A percentile compares a stretch with the other conserved stretches of the same genome.
phyloP scores from a whole-genome alignment of 2,329 filamentous ascomycete genomes.

The Diaporthe caulivora region DNA sequence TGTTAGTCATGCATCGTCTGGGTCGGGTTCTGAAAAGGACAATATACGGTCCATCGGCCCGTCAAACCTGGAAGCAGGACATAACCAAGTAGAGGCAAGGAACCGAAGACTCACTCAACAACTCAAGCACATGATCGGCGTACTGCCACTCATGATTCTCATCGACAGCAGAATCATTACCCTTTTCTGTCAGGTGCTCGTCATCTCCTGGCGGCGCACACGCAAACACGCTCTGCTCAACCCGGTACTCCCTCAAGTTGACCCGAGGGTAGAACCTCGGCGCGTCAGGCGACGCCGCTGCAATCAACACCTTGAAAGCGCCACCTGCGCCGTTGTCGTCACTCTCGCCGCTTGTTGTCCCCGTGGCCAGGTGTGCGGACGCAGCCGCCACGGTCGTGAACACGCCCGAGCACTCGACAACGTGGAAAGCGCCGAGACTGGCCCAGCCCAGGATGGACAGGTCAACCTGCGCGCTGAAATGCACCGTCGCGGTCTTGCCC shows the following conservation, averaged over 20 bases:
- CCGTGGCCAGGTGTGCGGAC: slow-evolving; percentile 2
- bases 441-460: slow-evolving; percentile 7
- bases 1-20: background rate
- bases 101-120: slow-evolving; percentile 19
- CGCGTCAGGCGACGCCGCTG: slow-evolving; percentile 16
- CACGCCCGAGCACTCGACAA: slow-evolving; percentile 20
- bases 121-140: slow-evolving; percentile 12
- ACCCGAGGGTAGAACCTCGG: slow-evolving; percentile 11
- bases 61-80: background rate
- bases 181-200: background rate
- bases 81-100: background rate
- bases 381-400: background rate
- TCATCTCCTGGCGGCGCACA: background rate
- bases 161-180: background rate
- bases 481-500: background rate
- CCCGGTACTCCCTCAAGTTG: slow-evolving; percentile 25
- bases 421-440: background rate
- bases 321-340: background rate
- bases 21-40: background rate
- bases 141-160: slow-evolving; percentile 5
- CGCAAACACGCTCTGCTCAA: slow-evolving; percentile 20
- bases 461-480: slow-evolving; percentile 13
- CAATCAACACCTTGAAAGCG: slow-evolving; percentile 15
- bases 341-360: background rate
- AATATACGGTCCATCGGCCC: background rate